Percentiles rank a stretch among this genome's conserved stretches.
Evolutionary conservation across 73 alveolate genomes (phyloP).

Genomic region (Paramecium sexaurelia): DNA sequence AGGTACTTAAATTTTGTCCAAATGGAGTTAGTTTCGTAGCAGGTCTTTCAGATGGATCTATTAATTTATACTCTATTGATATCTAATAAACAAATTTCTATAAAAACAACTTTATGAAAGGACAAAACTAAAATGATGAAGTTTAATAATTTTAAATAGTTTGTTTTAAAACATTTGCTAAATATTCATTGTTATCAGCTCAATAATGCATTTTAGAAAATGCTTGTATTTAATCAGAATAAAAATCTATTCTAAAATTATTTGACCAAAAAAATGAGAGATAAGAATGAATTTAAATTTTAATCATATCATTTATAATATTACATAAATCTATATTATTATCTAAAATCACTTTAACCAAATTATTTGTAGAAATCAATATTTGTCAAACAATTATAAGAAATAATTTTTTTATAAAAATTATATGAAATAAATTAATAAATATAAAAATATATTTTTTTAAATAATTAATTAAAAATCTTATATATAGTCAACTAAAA

Average conservation of each 20-base stretch:
- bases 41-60: background rate
- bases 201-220: background rate
- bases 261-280: background rate
- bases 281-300: too few species aligned
- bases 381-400: too few species aligned
- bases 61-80: background rate
- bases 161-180: background rate
- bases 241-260: background rate
- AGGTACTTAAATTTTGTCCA: background rate
- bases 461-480: too few species aligned
- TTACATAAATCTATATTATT: too few species aligned
- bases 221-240: background rate
- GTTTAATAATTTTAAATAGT: background rate
- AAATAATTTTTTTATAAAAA: too few species aligned
- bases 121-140: background rate
- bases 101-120: background rate
- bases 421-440: too few species aligned
- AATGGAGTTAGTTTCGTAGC: background rate
- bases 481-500: too few species aligned
- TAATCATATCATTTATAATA: too few species aligned
- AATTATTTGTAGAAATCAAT: too few species aligned
- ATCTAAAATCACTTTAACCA: too few species aligned
- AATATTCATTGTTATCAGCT: background rate
- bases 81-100: background rate
- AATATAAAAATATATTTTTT: too few species aligned